These are phyloP conservation scores for Hirsutella thompsonii DNA, from an alignment of 2,329 filamentous ascomycete genomes.

Conservation along the genomic window DNA sequence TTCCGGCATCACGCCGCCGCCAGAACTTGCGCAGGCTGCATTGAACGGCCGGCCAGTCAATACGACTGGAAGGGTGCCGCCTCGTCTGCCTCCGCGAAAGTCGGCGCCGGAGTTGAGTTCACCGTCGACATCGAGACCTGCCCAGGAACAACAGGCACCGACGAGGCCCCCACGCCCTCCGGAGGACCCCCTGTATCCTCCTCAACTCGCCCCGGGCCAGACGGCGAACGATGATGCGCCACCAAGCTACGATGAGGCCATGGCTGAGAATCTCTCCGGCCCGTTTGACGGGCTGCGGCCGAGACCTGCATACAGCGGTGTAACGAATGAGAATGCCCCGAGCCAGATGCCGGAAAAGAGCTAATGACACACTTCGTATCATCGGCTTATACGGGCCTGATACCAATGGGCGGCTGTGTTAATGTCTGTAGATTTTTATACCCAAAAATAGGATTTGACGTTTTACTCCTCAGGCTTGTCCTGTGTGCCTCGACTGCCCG, in stretches of 20 bases:
- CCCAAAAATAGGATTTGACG: no score
- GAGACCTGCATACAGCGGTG: conserved; percentile 55
- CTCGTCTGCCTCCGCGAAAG: conserved; percentile 22
- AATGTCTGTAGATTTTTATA: no score
- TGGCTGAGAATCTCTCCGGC: conserved; percentile 60
- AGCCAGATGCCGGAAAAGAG: conserved; percentile 34
- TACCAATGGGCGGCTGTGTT: no score
- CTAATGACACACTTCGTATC: no score
- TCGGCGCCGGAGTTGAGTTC: conserved; percentile 12
- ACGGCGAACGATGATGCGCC: conserved; percentile 60
- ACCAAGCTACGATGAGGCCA: conserved; percentile 87
- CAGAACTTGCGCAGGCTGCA: conserved; percentile 55
- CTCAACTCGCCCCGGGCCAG: conserved; percentile 35
- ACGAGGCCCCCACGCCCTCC: conserved; percentile 15
- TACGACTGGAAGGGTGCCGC: conserved; percentile 20
- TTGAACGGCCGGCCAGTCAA: conserved; percentile 23
- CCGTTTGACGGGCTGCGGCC: conserved; percentile 50
- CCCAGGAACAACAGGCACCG: conserved; percentile 9
- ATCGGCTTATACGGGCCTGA: no score
- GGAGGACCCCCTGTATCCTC: conserved; percentile 43
- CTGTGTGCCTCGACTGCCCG: no score
- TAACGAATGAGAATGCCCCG: conserved; percentile 47
- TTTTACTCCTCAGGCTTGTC: no score
- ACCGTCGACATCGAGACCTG: conserved; percentile 7
- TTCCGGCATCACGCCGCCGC: conserved; percentile 75